Evolutionary conservation across 208 protist species (phyloP).

Genomic region (Leishmania braziliensis): DNA sequence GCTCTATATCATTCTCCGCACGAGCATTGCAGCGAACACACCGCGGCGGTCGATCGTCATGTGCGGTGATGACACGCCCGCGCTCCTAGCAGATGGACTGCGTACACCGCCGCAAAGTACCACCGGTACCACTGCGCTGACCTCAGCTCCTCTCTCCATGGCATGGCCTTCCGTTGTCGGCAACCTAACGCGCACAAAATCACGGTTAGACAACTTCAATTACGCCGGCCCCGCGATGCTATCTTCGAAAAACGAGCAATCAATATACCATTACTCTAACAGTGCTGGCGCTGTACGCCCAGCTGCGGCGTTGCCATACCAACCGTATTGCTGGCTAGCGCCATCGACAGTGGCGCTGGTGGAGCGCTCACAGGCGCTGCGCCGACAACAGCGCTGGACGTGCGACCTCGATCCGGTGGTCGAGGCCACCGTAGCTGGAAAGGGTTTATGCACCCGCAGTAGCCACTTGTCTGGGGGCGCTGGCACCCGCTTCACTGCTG

Average conservation of each 20-base stretch:
- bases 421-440: conserved; percentile 41
- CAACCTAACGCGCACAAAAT: conserved; percentile 19
- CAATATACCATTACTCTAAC: neutral
- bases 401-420: conserved; percentile 72
- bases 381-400: conserved; percentile 64
- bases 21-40: conserved; percentile 53
- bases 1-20: conserved; percentile 84
- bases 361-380: conserved; percentile 51
- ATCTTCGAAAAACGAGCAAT: neutral
- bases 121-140: neutral
- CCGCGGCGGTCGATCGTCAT: neutral
- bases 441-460: neutral
- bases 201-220: neutral
- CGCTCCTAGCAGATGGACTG: neutral
- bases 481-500: neutral
- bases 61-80: neutral
- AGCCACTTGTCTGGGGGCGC: neutral
- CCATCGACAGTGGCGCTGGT: conserved; percentile 48
- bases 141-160: neutral
- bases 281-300: too few species aligned
- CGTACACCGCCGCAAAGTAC: neutral
- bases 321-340: conserved; percentile 59
- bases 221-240: neutral
- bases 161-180: conserved; percentile 4
- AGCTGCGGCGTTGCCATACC: conserved; percentile 24